Base-by-base conservation (phyloP, 306 rosid species). In the Begonia masoniana region DNA sequence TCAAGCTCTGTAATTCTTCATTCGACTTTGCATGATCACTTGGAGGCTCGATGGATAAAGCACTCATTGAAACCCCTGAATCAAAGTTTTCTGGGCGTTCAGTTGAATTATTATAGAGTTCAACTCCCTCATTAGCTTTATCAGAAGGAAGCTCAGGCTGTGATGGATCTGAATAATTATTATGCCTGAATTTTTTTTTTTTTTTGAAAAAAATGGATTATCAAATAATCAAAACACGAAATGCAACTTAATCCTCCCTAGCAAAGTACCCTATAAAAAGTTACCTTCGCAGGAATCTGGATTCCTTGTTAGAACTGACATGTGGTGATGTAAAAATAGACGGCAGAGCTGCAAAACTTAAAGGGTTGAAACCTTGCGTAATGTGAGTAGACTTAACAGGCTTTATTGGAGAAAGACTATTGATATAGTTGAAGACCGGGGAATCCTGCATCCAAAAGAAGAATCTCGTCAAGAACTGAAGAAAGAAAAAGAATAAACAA, bases 301-400 rank as follows among this genome's bases (percentile, higher is more conserved):
- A 83, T 63, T 83, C 94, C 75, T 62, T 83, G 81, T 73, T 75
- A 68, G 68, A 60, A 69, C 42, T 76, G 80, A 68, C 81, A 60
- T 83, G 94, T 31, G 96, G 96, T 3, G 94, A 83, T 62, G 94
- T 76, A 68, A 87, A 87, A 65, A 87, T 79, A 0, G 96, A 76
- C 10, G 96, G 85, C 60, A 76, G 94, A 54, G 96, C 69, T 10
- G 80, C 59, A 62, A 75, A 91, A 74, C 68, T 75, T 31, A 81
- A 76, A 5, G 92, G 76, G 83, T 63, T 85, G 70, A 81, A 85
- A 10, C 85, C 68, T 70, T 76, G 96, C 48, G 82, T 63, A 23
- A 64, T 58, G 68, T 74, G 85, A 58, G 68, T 58, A 31, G 96
- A 75, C 66, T 85, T 83, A 3, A 78, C 88, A 0, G 94, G 87